Evolutionary conservation across 768 basidiomycete species (phyloP).

Genomic region (Mycena epipterygia): DNA sequence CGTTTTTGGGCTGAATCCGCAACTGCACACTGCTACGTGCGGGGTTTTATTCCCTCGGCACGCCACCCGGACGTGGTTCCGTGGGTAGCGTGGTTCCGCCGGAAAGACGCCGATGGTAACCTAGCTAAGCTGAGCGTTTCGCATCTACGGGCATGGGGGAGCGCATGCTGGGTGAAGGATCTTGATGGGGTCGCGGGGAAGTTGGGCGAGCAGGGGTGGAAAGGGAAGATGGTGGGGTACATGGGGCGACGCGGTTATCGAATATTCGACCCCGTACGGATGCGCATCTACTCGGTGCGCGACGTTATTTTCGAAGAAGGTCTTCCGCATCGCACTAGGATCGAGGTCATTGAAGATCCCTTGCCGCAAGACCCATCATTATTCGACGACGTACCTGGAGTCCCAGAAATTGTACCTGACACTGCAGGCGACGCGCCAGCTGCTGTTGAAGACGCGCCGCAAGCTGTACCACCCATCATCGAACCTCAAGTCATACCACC

Average conservation of each 20-base stretch:
- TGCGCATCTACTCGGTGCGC: not conserved
- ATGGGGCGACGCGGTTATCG: not conserved
- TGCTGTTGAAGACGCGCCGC: too few species aligned
- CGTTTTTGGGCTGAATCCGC: constrained; percentile 13
- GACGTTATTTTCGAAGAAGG: not conserved
- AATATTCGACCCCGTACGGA: not conserved
- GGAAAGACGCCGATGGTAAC: not conserved
- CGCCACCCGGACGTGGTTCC: constrained; percentile 28
- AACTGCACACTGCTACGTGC: constrained; percentile 36
- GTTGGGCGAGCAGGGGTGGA: not conserved
- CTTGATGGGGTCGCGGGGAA: not conserved
- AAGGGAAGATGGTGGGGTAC: not conserved
- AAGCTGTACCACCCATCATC: too few species aligned
- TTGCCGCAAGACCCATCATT: not conserved
- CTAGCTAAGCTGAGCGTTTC: not conserved
- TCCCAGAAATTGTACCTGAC: too few species aligned
- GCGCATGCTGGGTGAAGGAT: constrained; percentile 3
- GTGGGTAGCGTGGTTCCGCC: not conserved
- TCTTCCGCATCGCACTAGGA: constrained; percentile 32
- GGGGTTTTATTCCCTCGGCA: constrained; percentile 39
- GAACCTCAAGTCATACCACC: too few species aligned
- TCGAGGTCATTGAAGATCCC: constrained; percentile 21
- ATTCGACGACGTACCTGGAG: not conserved
- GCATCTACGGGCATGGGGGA: too few species aligned
- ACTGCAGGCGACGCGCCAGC: too few species aligned